A percentile compares a stretch with the other conserved stretches of the same genome.
phyloP scores from a whole-genome alignment of 2,329 filamentous ascomycete genomes.

The Colletotrichum abscissum region DNA sequence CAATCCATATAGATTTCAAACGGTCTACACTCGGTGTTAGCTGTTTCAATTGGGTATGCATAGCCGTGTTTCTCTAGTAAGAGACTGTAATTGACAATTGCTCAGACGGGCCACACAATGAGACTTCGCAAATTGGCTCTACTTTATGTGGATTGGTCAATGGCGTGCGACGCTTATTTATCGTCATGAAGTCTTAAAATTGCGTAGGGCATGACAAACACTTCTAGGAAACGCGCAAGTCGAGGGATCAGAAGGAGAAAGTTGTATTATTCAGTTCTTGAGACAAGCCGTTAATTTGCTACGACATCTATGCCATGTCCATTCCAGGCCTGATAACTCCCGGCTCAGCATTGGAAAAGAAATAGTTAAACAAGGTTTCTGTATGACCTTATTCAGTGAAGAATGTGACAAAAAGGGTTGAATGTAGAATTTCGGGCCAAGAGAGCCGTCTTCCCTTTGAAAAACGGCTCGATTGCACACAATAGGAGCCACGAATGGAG shows the following conservation, averaged over 20 bases:
- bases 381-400: background rate
- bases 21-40: too few relatives aligned
- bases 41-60: too few relatives aligned
- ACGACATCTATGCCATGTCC: slow-evolving; percentile 18
- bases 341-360: background rate
- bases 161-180: too few relatives aligned
- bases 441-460: background rate
- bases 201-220: too few relatives aligned
- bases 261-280: slow-evolving; percentile 23
- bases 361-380: background rate
- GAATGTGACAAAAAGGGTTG: background rate
- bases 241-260: background rate
- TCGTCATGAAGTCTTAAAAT: too few relatives aligned
- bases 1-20: too few relatives aligned
- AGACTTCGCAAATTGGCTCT: too few relatives aligned
- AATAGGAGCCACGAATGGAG: background rate
- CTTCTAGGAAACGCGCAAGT: too few relatives aligned
- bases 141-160: too few relatives aligned
- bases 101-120: too few relatives aligned
- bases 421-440: background rate
- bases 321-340: slow-evolving; percentile 5
- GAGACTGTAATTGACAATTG: too few relatives aligned
- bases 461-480: background rate
- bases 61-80: too few relatives aligned
- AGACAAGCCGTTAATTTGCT: background rate